These are phyloP conservation scores for Gossypium gossypioides DNA, from an alignment of 441 rosid genomes.

Conservation along the genomic window DNA sequence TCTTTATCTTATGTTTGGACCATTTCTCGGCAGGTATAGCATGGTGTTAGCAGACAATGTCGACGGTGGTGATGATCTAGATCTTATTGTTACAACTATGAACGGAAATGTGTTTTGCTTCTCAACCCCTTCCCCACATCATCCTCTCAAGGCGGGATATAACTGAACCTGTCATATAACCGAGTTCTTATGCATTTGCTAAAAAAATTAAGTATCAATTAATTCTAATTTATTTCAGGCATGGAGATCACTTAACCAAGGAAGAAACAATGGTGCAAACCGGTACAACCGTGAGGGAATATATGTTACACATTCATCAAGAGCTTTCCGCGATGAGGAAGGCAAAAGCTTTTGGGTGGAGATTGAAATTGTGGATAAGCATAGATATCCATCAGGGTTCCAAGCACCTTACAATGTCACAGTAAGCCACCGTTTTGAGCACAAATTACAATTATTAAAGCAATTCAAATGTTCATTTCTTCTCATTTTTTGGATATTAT, in stretches of 20 bases:
- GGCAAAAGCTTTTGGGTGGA: slow-evolving; percentile 96
- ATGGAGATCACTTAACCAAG: slow-evolving; percentile 86
- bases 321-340: slow-evolving; percentile 96
- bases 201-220: slow-evolving; percentile 3
- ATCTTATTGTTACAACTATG: slow-evolving; percentile 94
- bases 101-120: slow-evolving; percentile 98
- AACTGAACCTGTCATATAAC: slow-evolving; percentile 9
- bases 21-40: slow-evolving; percentile 59
- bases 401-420: slow-evolving; percentile 94
- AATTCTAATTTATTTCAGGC: slow-evolving; percentile 46
- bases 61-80: slow-evolving; percentile 99
- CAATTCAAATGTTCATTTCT: background rate
- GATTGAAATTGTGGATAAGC: slow-evolving; percentile 77
- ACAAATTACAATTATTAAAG: slow-evolving; percentile 3
- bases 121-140: slow-evolving; percentile 90
- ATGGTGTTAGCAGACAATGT: slow-evolving; percentile 97
- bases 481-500: background rate
- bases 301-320: slow-evolving; percentile 67
- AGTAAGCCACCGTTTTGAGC: slow-evolving; percentile 38
- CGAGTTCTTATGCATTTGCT: slow-evolving; percentile 1
- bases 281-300: slow-evolving; percentile 74
- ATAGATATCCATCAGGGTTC: slow-evolving; percentile 82
- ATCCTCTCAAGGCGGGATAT: slow-evolving; percentile 81
- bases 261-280: slow-evolving; percentile 75
- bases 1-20: slow-evolving; percentile 10